Conservation (phyloP, 352 stramenopile species). For the Globisporangium cederbergense region DNA sequence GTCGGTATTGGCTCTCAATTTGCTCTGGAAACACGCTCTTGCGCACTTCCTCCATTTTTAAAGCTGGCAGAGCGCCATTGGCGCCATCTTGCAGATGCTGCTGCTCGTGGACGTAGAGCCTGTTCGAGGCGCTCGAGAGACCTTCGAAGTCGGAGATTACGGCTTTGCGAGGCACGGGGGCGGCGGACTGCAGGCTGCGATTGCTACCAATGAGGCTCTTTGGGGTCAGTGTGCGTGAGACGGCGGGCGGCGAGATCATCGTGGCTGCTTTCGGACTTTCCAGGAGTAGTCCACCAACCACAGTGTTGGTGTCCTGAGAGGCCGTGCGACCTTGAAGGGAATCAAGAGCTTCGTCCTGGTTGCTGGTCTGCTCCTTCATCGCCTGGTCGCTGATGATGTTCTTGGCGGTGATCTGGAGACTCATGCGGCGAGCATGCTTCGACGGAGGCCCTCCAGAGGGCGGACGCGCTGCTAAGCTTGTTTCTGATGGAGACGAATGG, state of each 20-base stretch:
- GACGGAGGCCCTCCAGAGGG: neutral
- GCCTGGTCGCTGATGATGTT: slow-evolving; percentile 26
- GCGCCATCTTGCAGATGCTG: slow-evolving; percentile 21
- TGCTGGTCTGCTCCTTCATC: slow-evolving; percentile 14
- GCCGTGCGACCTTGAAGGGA: neutral
- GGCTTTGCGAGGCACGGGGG: slow-evolving; percentile 19
- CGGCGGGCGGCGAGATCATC: neutral
- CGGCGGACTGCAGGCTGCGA: neutral
- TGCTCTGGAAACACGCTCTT: slow-evolving; percentile 52
- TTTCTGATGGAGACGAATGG: neutral
- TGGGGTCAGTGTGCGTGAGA: neutral
- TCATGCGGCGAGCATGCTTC: slow-evolving; percentile 12
- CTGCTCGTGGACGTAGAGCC: slow-evolving; percentile 29
- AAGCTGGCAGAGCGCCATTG: slow-evolving; percentile 16
- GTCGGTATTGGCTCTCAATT: slow-evolving; percentile 46
- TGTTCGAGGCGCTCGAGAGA: slow-evolving; percentile 33
- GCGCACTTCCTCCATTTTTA: slow-evolving; percentile 51
- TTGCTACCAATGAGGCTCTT: slow-evolving; percentile 8
- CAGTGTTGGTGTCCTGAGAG: neutral
- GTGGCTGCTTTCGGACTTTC: neutral
- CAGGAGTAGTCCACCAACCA: neutral
- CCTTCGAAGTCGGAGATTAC: slow-evolving; percentile 33
- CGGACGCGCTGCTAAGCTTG: neutral
- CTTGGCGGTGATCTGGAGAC: slow-evolving; percentile 35
- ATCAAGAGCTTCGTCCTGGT: slow-evolving; percentile 15